These are phyloP conservation scores for Trypanosoma brucei DNA, from an alignment of 208 protist species.

Conservation along the genomic window DNA sequence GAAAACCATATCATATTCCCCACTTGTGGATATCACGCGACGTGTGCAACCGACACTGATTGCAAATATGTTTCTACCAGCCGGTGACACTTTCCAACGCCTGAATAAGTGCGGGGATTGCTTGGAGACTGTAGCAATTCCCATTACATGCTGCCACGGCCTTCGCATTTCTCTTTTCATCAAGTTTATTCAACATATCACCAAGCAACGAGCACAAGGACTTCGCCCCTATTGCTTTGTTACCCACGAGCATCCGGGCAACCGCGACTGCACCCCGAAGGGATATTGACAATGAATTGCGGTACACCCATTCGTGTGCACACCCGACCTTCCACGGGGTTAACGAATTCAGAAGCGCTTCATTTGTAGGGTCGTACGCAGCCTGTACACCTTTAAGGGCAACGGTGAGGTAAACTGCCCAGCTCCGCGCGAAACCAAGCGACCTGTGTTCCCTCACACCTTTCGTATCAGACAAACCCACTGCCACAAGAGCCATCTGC, in stretches of 20 bases:
- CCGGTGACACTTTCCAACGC: conserved; percentile 8
- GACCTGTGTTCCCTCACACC: conserved; percentile 8
- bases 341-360: conserved; percentile 2
- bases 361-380: neutral
- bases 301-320: conserved; percentile 30
- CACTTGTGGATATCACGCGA: too few relatives aligned
- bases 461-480: conserved; percentile 13
- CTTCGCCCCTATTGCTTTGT: conserved; percentile 2
- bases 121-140: neutral
- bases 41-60: too few relatives aligned
- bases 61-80: conserved; percentile 1
- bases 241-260: neutral
- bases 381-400: conserved; percentile 4
- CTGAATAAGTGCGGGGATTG: conserved; percentile 3
- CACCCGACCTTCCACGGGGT: conserved; percentile 12
- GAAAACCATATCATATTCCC: too few relatives aligned
- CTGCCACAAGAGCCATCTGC: conserved; percentile 20
- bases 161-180: neutral
- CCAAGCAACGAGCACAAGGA: conserved; percentile 1
- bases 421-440: conserved; percentile 9
- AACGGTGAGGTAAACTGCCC: conserved; percentile 6
- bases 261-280: conserved; percentile 20
- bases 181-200: conserved; percentile 2
- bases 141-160: neutral
- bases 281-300: conserved; percentile 34